Base-by-base conservation (phyloP, 2,329 filamentous ascomycete genomes). In the Aspergillus sergii region DNA sequence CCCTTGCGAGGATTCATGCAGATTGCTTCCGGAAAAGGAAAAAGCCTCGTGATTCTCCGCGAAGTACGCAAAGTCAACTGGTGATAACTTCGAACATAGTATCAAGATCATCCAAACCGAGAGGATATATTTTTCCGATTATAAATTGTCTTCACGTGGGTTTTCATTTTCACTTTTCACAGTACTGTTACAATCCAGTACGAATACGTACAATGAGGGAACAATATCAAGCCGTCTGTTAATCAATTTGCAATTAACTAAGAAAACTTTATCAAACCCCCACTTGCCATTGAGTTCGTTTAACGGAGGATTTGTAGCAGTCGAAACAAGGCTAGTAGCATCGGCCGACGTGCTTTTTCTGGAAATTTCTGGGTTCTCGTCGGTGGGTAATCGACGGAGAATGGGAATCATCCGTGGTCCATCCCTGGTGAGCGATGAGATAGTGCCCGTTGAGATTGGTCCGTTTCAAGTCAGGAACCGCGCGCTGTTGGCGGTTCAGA, bases 371-470 rank as follows among this genome's bases (percentile, higher is more conserved):
- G 51, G 32, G 30, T 54, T 54, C n/a, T 19, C 10, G 10, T 36
- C 11, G 11, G 51, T 41, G 51, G 51, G 39, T 28, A 23, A 16
- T 55, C 12, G 12, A 26, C 21, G 32, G 51, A 23, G 32, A 28
- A 39, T 55, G 34, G 36, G 32, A 55, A 55, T 55, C 51, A 55
- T 36, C 51, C 51, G 51, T 54, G 51, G 51, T 26, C 36, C 51
- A 23, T 54, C 51, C 30, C 51, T 36, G n/a, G 30, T 54, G 51
- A 54, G 30, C 1, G 51, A 54, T 26, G 26, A 32, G 50, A 53
- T 53, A 32, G 50, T 53, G 28, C 30, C 30, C 26, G 32, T 23
- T 54, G 28, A 4, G 2, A 36, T 39, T 55, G 51, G 32, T 39
- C 51, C 51, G 32, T 55, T 55, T 26, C 32, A 55, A 9, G 21